A percentile compares a stretch with the other conserved stretches of the same genome.
Evolutionary conservation across 768 basidiomycete genomes (phyloP).

Genomic region (Rhodotorula graminis): DNA sequence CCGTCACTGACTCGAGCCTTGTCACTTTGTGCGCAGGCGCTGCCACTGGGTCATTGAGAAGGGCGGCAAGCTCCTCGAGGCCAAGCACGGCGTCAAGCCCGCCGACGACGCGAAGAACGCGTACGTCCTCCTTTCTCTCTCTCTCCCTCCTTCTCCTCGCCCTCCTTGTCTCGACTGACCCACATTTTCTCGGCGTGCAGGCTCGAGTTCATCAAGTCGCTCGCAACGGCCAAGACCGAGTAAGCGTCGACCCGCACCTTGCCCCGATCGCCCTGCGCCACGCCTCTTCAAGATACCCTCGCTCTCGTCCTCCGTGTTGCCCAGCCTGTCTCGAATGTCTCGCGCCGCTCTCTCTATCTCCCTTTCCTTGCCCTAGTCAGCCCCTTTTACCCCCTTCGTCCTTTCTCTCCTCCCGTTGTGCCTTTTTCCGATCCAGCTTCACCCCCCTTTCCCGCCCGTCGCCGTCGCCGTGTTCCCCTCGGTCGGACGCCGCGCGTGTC

Average conservation of each 20-base stretch:
- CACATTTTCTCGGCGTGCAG: neutral
- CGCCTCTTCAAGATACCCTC: neutral
- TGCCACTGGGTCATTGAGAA: slow-evolving; percentile 91
- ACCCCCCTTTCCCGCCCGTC: no score
- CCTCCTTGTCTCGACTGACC: neutral
- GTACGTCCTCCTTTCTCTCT: neutral
- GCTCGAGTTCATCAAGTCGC: slow-evolving; percentile 21
- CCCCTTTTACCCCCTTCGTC: neutral
- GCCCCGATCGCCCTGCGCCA: neutral
- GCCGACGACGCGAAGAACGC: slow-evolving; percentile 59
- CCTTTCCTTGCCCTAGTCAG: neutral
- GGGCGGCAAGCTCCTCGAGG: slow-evolving; percentile 81
- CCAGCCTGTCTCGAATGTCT: no score
- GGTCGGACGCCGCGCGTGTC: no score
- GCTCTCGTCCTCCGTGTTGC: neutral
- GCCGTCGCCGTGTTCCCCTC: neutral
- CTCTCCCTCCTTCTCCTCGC: neutral
- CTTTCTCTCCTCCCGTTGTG: neutral
- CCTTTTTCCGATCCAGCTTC: no score
- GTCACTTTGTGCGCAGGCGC: slow-evolving; percentile 53
- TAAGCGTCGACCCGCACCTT: neutral
- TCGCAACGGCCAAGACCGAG: neutral
- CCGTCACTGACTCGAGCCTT: neutral
- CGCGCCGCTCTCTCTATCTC: no score
- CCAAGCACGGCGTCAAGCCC: slow-evolving; percentile 78